Conservation (phyloP, 441 rosid genomes). For the Pelargonium cotyledonis region DNA sequence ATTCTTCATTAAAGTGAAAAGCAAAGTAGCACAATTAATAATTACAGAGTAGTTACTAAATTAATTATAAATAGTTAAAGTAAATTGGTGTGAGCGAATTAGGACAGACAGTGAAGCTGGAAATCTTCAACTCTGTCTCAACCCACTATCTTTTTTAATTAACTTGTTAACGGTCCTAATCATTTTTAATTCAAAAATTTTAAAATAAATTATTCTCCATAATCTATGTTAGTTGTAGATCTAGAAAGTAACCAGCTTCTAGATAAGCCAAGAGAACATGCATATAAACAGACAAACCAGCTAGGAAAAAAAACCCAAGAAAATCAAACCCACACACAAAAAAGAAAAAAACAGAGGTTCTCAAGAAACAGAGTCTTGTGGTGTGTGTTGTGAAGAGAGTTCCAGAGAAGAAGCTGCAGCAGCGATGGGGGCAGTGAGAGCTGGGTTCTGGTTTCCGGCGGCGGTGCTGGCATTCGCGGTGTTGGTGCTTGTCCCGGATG, state of each 20-base stretch:
- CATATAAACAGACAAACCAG: slow-evolving; percentile 5
- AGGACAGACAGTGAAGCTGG: background rate
- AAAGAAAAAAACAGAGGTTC: background rate
- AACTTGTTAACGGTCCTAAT: background rate
- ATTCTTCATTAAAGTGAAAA: too few relatives aligned
- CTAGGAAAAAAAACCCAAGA: background rate
- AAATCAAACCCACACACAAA: background rate
- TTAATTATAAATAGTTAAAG: too few relatives aligned
- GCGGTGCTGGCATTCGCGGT: slow-evolving; percentile 18
- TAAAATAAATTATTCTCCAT: background rate
- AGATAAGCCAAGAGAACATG: background rate
- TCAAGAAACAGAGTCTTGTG: background rate
- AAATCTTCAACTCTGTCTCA: background rate
- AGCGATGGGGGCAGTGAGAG: slow-evolving; percentile 5
- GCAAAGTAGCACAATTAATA: too few relatives aligned
- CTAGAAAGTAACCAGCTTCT: background rate
- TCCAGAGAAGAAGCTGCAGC: too few relatives aligned
- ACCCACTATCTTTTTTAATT: background rate
- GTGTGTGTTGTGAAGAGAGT: too few relatives aligned
- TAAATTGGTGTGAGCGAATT: background rate
- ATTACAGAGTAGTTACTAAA: too few relatives aligned
- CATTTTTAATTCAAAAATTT: background rate
- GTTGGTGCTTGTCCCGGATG: slow-evolving; percentile 39
- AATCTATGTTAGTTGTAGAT: slow-evolving; percentile 3
- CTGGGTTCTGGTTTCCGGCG: slow-evolving; percentile 5